phyloP scores from a whole-genome alignment of 768 basidiomycete species.

The Cytidiella melzeri region DNA sequence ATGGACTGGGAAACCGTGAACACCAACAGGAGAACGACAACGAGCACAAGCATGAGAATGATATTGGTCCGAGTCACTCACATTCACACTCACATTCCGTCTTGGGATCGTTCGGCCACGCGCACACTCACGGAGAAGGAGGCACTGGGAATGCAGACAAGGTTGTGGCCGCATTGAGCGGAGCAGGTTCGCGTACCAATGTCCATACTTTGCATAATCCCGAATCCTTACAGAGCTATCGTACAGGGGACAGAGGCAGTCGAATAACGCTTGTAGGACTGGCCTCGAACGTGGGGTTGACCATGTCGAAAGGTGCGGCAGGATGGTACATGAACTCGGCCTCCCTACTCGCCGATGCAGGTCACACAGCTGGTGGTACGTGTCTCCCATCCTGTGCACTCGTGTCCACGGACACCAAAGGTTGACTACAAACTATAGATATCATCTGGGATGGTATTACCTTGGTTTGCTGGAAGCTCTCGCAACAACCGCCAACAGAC shows the following conservation, averaged over 20 bases:
- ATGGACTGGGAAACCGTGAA: too few relatives aligned
- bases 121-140: conserved; percentile 57
- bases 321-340: conserved; percentile 91
- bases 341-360: conserved; percentile 87
- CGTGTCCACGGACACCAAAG: background rate
- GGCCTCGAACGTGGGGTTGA: conserved; percentile 75
- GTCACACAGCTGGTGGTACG: conserved; percentile 83
- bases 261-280: conserved; percentile 84
- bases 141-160: conserved; percentile 57
- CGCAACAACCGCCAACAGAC: conserved; percentile 71
- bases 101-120: conserved; percentile 52
- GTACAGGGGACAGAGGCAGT: conserved; percentile 78
- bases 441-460: conserved; percentile 89
- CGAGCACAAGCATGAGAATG: conserved; percentile 23
- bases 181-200: conserved; percentile 46
- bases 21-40: conserved; percentile 17
- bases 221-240: too few relatives aligned
- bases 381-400: conserved; percentile 15
- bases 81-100: conserved; percentile 61
- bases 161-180: conserved; percentile 61
- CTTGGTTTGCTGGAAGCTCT: conserved; percentile 81
- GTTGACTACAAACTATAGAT: conserved; percentile 37
- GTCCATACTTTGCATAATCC: too few relatives aligned
- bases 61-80: conserved; percentile 42
- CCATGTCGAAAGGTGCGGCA: conserved; percentile 77